A percentile compares a stretch with the other conserved stretches of the same genome.
Conservation (phyloP, 2,329 filamentous ascomycete species). For the Neocucurbitaria cava region DNA sequence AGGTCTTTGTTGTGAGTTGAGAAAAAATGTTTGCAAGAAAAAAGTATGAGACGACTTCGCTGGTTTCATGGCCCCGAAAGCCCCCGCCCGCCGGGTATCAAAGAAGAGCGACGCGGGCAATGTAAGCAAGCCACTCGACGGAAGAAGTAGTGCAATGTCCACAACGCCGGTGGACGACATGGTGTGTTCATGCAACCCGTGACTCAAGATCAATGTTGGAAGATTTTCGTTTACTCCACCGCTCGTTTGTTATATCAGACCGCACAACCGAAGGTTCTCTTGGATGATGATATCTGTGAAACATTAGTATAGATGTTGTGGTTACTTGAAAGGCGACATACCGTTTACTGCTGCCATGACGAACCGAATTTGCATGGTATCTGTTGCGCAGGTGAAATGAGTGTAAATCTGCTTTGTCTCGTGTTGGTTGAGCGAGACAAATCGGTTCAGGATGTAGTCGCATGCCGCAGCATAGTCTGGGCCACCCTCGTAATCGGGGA, state of each 20-base stretch:
- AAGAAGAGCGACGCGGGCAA: constrained; percentile 40
- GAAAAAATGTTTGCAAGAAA: constrained; percentile 15
- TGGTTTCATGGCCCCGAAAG: constrained; percentile 28
- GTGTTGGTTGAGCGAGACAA: constrained; percentile 97
- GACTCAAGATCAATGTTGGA: constrained; percentile 40
- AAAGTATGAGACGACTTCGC: constrained; percentile 25
- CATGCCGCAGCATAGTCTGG: constrained; percentile 95
- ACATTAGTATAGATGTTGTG: constrained; percentile 51
- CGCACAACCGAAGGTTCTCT: constrained; percentile 96
- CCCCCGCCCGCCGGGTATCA: constrained; percentile 46
- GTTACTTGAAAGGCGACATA: constrained; percentile 54
- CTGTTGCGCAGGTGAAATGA: constrained; percentile 98
- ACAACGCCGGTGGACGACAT: constrained; percentile 48
- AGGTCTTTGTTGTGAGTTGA: constrained; percentile 15
- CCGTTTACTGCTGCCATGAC: constrained; percentile 99
- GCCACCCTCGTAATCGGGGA: constrained; percentile 81
- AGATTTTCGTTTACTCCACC: constrained; percentile 35
- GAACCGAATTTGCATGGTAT: constrained; percentile 98
- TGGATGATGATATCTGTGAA: constrained; percentile 96
- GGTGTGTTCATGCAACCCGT: constrained; percentile 46
- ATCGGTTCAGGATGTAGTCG: constrained; percentile 98
- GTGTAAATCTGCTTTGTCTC: constrained; percentile 99
- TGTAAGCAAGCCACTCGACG: constrained; percentile 41
- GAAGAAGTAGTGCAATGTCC: constrained; percentile 42
- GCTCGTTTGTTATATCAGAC: constrained; percentile 77